phyloP scores from a whole-genome alignment of 164 flowering plant species.

The Kingdonia uniflora region DNA sequence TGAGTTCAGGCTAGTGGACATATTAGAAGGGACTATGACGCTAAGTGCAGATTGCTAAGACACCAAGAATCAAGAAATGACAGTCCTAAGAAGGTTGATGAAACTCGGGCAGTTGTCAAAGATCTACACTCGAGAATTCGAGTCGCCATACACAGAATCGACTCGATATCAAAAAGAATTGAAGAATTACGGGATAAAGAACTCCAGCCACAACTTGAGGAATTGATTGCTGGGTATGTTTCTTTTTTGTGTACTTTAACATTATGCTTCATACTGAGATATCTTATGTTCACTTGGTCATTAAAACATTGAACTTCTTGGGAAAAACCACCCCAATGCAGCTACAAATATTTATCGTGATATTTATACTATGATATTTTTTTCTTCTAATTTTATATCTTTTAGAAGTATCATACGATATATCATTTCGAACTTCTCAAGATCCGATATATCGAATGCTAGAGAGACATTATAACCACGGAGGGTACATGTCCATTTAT shows the following conservation, averaged over 20 bases:
- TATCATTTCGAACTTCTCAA: too few relatives aligned
- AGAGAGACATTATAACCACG: too few relatives aligned
- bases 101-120: constrained; percentile 80
- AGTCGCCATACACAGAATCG: constrained; percentile 82
- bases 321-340: too few relatives aligned
- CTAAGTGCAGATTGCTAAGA: constrained; percentile 54
- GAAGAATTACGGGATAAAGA: constrained; percentile 88
- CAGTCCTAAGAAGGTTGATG: constrained; percentile 37
- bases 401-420: too few relatives aligned
- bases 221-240: constrained; percentile 79
- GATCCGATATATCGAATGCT: too few relatives aligned
- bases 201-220: constrained; percentile 97
- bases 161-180: constrained; percentile 75
- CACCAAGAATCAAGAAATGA: constrained; percentile 60
- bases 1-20: constrained; percentile 68
- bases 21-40: constrained; percentile 64
- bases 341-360: too few relatives aligned
- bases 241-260: neutral
- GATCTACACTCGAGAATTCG: constrained; percentile 83
- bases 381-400: too few relatives aligned
- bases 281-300: too few relatives aligned
- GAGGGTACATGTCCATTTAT: too few relatives aligned
- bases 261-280: neutral
- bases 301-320: too few relatives aligned
- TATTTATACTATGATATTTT: too few relatives aligned